A percentile compares a stretch with the other conserved stretches of the same genome.
These are phyloP conservation scores for Passalora sequoiae DNA, from an alignment of 2,329 filamentous ascomycete species.

Conservation along the genomic window DNA sequence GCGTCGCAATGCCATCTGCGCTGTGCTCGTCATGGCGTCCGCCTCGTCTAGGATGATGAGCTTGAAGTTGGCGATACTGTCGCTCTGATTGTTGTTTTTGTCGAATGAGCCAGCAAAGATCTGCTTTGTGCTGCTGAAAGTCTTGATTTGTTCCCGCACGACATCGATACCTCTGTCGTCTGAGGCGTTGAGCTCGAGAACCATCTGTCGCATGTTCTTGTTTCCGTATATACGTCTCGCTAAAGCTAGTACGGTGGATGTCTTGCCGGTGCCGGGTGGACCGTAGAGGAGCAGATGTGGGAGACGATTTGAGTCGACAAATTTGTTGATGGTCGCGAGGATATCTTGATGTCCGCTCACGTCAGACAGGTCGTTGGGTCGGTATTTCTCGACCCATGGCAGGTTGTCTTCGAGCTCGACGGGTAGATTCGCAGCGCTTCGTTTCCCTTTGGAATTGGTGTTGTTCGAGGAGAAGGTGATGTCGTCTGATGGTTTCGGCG, in stretches of 20 bases:
- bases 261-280: conserved; percentile 94
- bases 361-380: conserved; percentile 80
- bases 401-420: conserved; percentile 90
- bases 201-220: conserved; percentile 96
- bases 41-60: conserved; percentile 97
- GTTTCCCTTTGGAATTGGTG: conserved; percentile 73
- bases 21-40: conserved; percentile 99
- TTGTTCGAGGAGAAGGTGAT: conserved; percentile 70
- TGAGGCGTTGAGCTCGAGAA: conserved; percentile 93
- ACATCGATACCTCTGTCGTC: conserved; percentile 98
- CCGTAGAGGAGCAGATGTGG: conserved; percentile 96
- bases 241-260: conserved; percentile 89
- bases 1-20: conserved; percentile 90
- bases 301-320: conserved; percentile 87
- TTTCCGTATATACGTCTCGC: conserved; percentile 87
- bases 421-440: conserved; percentile 85
- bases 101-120: conserved; percentile 63
- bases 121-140: conserved; percentile 95
- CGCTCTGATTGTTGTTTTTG: conserved; percentile 28
- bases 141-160: conserved; percentile 98
- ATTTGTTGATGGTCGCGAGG: conserved; percentile 94
- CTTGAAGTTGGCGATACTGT: conserved; percentile 71
- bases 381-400: conserved; percentile 98
- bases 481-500: conserved; percentile 38
- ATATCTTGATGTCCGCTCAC: conserved; percentile 98